Evolutionary conservation across 352 stramenopile genomes (phyloP), one percentile per base, ranked within the genome.

Genomic region (Pythium phragmiticola): DNA sequence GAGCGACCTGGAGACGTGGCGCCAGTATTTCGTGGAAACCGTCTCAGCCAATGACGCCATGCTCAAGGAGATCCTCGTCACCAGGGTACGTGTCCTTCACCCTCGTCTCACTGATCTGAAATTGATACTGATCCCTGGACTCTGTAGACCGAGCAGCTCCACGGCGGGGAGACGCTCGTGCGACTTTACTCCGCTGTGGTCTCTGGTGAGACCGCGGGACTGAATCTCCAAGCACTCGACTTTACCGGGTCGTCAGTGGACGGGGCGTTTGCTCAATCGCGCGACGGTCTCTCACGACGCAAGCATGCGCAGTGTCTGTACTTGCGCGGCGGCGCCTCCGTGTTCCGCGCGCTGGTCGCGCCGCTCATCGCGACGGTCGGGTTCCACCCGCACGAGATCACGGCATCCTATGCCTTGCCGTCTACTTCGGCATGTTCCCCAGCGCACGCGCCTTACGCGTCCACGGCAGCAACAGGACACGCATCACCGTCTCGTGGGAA

Each of bases 11-110:
- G 79, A 87, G 23, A 75, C 75, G 1, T 92, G 83, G 83, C 67
- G 67, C 12, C 74, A 81, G 26, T 92, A 82, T 54, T 88, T 92
- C 46, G 73, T 90, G 3, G 77, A 92, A 39, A 70, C 76, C 1
- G 74, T 84, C 14, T 58, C 75, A 12, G 75, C 74, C 0, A 77
- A 85, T 55, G 79, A 89, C n/a, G 48, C 50, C 36, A 71, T 92
- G 33, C 60, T 92, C 17, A 66, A 73, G 17, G 81, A 90, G 19
- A 77, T 69, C 23, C 42, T 92, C 13, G 48, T 77, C 9, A 62
- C 76, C 4, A 69, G 72, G 59, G 82, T 89, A 51, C 28, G 21
- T 30, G 26, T 30, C 49, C 2, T 16, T 6, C 14, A 12, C 37
- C 14, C 37, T 46, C 39, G 2, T 19, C 39, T 11, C 19, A 45